Evolutionary conservation across 371 early-diverging fungal genomes (phyloP), one percentile per base, ranked within the genome.

Genomic region (Fennellomyces sp.): DNA sequence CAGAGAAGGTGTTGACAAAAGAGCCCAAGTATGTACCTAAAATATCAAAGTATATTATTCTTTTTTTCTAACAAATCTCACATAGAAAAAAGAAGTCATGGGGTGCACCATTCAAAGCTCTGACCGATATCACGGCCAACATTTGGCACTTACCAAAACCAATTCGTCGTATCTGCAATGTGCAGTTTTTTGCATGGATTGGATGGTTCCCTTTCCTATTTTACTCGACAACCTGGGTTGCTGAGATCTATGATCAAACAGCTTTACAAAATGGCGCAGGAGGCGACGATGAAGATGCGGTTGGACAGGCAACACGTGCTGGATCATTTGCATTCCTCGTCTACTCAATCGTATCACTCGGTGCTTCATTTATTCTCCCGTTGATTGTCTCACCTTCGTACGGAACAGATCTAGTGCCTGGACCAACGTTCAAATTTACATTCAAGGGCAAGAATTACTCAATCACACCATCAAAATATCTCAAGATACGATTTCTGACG

Each of bases 121-220:
- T 82, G 17, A 38, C 65, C 8, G 74, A 61, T 15, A 78, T 82
- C 8, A 63, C 69, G 41, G 50, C 47, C 12, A 69, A 72, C 36
- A 78, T 87, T 38, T 76, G 84, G 63, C 56, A 77, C 39, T 70
- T 96, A 53, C 95, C 97, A 0, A 66, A 55, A 15, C 81, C 89
- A 2, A 83, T 96, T 45, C 88, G 87, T 58, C 72, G 79, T 11
- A 77, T 96, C 12, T 96, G 95, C 73, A 88, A 90, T 52, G 89
- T 93, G 5, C 97, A 97, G 64, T 89, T 97, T 55, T 93, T 92
- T 76, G 86, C 94, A 5, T 97, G 96, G 96, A 86, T 96, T 62
- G 96, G 94, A 10, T 95, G 96, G 95, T 97, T 97, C 65, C 96
- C 97, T 3, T 95, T 96, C 63, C 75, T 97, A 11, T 96, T 97